Conservation (phyloP, 225 moss, liverwort and hornwort species). For the Neckera pumila region DNA sequence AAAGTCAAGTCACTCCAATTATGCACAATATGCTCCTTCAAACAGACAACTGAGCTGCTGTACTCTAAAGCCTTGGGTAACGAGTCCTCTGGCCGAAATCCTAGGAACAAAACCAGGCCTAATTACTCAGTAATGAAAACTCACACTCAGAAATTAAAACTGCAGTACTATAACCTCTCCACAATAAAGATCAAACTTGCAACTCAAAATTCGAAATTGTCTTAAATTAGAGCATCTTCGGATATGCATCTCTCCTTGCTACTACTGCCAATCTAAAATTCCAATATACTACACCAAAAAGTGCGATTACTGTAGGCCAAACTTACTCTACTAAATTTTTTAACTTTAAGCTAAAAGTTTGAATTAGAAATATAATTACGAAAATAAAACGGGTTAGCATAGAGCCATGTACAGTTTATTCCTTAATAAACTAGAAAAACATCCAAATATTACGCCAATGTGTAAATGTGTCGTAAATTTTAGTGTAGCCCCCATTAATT, state of each 20-base stretch:
- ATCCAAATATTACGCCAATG: not conserved
- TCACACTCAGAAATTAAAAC: not conserved
- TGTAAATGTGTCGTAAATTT: not conserved
- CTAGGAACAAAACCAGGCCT: not conserved
- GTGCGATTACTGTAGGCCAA: not conserved
- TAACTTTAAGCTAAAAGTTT: not conserved
- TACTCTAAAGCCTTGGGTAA: not conserved
- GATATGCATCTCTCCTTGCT: not conserved
- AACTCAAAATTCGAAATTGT: not conserved
- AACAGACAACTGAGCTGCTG: not conserved
- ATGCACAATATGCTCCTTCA: not conserved
- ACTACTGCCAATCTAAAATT: not conserved
- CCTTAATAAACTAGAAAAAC: too few species aligned
- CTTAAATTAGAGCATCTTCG: not conserved
- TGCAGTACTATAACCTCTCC: not conserved
- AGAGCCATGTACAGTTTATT: not conserved
- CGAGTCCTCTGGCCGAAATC: not conserved
- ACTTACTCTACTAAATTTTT: not conserved
- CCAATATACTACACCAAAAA: not conserved
- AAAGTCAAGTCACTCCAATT: not conserved
- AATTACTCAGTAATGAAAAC: not conserved
- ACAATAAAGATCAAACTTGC: not conserved
- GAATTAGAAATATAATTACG: not conserved
- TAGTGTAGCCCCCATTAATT: not conserved
- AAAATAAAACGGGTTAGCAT: not conserved